Evolutionary conservation across 2,329 filamentous ascomycete genomes (phyloP).

Genomic region (Verticillium alfalfae): DNA sequence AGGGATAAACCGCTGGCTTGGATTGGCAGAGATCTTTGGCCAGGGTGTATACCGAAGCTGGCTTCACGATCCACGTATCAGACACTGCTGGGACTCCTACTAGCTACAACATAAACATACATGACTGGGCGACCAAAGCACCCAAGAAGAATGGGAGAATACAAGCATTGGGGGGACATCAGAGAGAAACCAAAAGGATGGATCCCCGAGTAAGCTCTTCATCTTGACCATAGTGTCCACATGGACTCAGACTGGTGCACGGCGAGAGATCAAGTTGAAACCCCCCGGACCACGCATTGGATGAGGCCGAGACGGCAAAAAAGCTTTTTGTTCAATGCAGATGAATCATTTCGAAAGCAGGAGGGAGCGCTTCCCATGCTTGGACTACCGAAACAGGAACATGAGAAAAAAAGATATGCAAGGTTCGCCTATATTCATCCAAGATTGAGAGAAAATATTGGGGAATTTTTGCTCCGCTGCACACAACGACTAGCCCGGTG

Average conservation of each 20-base stretch:
- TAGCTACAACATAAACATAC: too few species aligned
- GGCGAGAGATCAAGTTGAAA: too few species aligned
- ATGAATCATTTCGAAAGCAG: background rate
- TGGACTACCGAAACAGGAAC: background rate
- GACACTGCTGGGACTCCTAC: too few species aligned
- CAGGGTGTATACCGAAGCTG: too few species aligned
- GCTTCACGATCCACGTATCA: too few species aligned
- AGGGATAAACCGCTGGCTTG: too few species aligned
- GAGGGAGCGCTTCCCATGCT: background rate
- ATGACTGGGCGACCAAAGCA: too few species aligned
- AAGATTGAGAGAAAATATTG: background rate
- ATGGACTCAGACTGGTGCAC: too few species aligned
- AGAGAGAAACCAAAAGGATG: background rate
- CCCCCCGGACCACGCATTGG: background rate
- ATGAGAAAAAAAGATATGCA: background rate
- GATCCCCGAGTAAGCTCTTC: background rate
- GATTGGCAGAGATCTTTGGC: too few species aligned
- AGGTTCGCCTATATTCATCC: background rate
- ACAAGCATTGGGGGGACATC: too few species aligned
- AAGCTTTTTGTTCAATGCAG: background rate
- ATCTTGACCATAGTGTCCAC: background rate
- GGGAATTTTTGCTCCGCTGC: background rate
- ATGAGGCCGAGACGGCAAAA: background rate
- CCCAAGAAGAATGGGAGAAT: too few species aligned
- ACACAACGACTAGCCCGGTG: background rate